Base-by-base conservation (phyloP, 2,329 filamentous ascomycete genomes). In the Fusarium guadeloupense region DNA sequence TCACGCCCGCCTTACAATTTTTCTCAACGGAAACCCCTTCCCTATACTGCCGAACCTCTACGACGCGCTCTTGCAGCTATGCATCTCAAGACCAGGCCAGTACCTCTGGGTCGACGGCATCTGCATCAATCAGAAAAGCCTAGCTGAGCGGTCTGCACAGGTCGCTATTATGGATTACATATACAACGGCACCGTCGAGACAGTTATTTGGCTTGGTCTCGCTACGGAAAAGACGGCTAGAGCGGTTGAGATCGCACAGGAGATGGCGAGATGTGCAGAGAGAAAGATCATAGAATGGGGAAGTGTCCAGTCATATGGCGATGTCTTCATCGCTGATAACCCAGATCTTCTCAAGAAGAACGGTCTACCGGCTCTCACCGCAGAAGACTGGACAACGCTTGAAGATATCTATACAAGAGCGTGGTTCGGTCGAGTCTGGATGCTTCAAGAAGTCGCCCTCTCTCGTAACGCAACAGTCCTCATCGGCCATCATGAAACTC, bases 361-460 rank as follows among this genome's bases (percentile, higher is more conserved):
- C 8, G 66, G 63, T 3, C 38, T 69, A 10, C 65, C 65, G 2
- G 44, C 56, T 8, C 41, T 68, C 19, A 51, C 65, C 1, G 30
- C 25, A 5, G 21, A 48, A 7, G 65, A 69, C 37, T 63, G 55
- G 66, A 9, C 39, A 1, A 49, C 53, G 19, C 31, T 69, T 21
- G 45, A 34, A 4, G 63, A 63, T 23, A 34, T 69, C 25, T 64
- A 61, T 39, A 44, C 40, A 6, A 53, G 70, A 19, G 39, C 61
- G 2, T 73, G 71, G 68, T 72, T 72, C 48, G 37, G 58, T 5
- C 66, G 71, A 3, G 65, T 70, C 16, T 73, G 71, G 71, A 67
- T 69, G 48, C 55, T 72, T 20, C 71, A 72, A 28, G 71, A 72
- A 45, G 62, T 68, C 5, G 67, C 66, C 10, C 42, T 72, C 5